Evolutionary conservation across 495 filamentous ascomycete species (phyloP).

Genomic region (Cercophora samala): DNA sequence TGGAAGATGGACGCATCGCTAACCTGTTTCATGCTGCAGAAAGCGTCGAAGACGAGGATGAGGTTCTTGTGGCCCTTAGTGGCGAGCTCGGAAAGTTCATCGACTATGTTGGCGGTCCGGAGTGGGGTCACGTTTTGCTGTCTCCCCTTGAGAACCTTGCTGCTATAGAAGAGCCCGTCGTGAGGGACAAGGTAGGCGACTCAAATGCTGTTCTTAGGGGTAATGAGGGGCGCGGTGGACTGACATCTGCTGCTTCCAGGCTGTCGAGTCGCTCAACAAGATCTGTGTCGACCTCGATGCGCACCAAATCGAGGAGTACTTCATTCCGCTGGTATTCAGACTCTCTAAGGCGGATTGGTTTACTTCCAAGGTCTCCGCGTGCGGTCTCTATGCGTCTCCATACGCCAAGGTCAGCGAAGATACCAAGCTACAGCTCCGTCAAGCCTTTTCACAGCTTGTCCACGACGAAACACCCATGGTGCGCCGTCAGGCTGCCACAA

Average conservation of each 20-base stretch:
- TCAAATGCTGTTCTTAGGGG: background rate
- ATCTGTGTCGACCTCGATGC: slow-evolving; percentile 89
- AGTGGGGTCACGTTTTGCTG: slow-evolving; percentile 91
- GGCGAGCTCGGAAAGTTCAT: slow-evolving; percentile 95
- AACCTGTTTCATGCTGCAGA: slow-evolving; percentile 53
- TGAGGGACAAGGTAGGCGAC: slow-evolving; percentile 81
- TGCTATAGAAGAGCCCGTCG: slow-evolving; percentile 95
- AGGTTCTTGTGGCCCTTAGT: slow-evolving; percentile 93
- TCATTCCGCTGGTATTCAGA: slow-evolving; percentile 89
- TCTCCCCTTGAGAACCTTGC: slow-evolving; percentile 97
- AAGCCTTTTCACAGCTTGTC: slow-evolving; percentile 86
- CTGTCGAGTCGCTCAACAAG: slow-evolving; percentile 98
- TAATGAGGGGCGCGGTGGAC: slow-evolving; percentile 8
- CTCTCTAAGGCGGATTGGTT: slow-evolving; percentile 99
- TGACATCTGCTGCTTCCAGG: slow-evolving; percentile 50
- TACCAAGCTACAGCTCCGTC: slow-evolving; percentile 83
- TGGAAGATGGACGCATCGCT: slow-evolving; percentile 17
- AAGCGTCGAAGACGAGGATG: slow-evolving; percentile 97
- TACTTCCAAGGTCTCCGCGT: slow-evolving; percentile 97
- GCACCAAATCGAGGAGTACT: slow-evolving; percentile 91
- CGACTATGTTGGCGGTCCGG: slow-evolving; percentile 93
- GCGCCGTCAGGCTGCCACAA: slow-evolving; percentile 89
- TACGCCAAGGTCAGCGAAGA: slow-evolving; percentile 81
- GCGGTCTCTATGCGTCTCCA: slow-evolving; percentile 86
- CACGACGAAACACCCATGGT: slow-evolving; percentile 99